These are phyloP conservation scores for Globisporangium radiosum DNA, from an alignment of 352 stramenopile species.

Conservation along the genomic window DNA sequence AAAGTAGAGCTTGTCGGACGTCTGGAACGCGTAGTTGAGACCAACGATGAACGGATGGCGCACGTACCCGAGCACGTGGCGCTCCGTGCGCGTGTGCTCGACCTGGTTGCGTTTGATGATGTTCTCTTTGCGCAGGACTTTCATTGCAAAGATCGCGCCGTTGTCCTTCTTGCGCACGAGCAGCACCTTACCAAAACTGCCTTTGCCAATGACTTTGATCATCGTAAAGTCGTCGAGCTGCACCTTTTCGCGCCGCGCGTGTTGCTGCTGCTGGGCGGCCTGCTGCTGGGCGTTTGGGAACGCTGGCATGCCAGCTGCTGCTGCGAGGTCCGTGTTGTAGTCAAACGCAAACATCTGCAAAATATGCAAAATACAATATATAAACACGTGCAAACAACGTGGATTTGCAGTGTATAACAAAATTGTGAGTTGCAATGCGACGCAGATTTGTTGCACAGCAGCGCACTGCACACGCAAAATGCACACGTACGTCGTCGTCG, in stretches of 20 bases:
- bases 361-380: background rate
- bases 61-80: slow-evolving; percentile 95
- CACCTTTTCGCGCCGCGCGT: slow-evolving; percentile 68
- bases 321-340: slow-evolving; percentile 57
- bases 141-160: slow-evolving; percentile 96
- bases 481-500: slow-evolving; percentile 6
- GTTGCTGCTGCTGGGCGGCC: slow-evolving; percentile 18
- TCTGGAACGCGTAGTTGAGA: slow-evolving; percentile 95
- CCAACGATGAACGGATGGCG: slow-evolving; percentile 97
- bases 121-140: slow-evolving; percentile 98
- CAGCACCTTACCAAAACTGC: slow-evolving; percentile 95
- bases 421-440: background rate
- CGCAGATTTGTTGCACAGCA: no score
- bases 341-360: slow-evolving; percentile 66
- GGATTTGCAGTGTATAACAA: no score
- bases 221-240: slow-evolving; percentile 92
- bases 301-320: background rate
- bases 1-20: slow-evolving; percentile 96
- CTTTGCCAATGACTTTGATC: slow-evolving; percentile 96
- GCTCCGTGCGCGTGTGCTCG: slow-evolving; percentile 98
- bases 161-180: slow-evolving; percentile 92
- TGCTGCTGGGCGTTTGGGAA: no score
- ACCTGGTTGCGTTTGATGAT: slow-evolving; percentile 99
- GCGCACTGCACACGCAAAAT: no score
- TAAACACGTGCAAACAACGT: slow-evolving; percentile 2